These are phyloP conservation scores for Cyclotella atomus DNA, from an alignment of 108 stramenopile species.

Conservation along the genomic window DNA sequence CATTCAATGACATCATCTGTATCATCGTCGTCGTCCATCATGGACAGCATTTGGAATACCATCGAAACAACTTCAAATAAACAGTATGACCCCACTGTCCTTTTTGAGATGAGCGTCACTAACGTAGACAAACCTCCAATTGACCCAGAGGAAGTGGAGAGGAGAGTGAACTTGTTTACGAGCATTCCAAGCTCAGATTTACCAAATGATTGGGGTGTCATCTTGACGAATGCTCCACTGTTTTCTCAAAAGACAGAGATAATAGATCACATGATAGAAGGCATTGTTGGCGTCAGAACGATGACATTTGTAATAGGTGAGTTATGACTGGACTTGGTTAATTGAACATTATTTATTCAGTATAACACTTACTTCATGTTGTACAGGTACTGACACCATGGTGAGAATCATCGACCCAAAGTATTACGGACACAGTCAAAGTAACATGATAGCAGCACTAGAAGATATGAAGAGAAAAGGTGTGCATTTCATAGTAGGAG, in stretches of 20 bases:
- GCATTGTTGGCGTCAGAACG: slow-evolving; percentile 6
- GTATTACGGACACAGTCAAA: slow-evolving; percentile 72
- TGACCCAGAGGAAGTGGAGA: slow-evolving; percentile 54
- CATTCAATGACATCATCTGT: slow-evolving; percentile 24
- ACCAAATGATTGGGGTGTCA: slow-evolving; percentile 80
- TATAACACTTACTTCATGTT: no score
- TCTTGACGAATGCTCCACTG: slow-evolving; percentile 79
- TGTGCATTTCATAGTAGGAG: slow-evolving; percentile 80
- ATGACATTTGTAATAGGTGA: slow-evolving; percentile 80
- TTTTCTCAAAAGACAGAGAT: slow-evolving; percentile 67
- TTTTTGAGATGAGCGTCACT: slow-evolving; percentile 82
- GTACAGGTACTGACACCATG: slow-evolving; percentile 79
- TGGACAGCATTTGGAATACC: slow-evolving; percentile 38
- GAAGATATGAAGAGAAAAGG: slow-evolving; percentile 61
- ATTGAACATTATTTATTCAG: no score
- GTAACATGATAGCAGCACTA: slow-evolving; percentile 61
- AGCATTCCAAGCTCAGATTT: slow-evolving; percentile 41
- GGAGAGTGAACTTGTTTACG: slow-evolving; percentile 62
- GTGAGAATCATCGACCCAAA: slow-evolving; percentile 88
- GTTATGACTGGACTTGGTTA: no score
- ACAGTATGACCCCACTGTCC: slow-evolving; percentile 42
- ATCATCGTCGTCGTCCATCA: slow-evolving; percentile 28
- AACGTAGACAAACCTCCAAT: slow-evolving; percentile 90
- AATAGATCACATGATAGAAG: slow-evolving; percentile 39
- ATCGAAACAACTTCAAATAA: slow-evolving; percentile 17